These are phyloP conservation scores for Fimicolochytrium jonesii DNA, from an alignment of 192 early-diverging fungal genomes.

Conservation along the genomic window DNA sequence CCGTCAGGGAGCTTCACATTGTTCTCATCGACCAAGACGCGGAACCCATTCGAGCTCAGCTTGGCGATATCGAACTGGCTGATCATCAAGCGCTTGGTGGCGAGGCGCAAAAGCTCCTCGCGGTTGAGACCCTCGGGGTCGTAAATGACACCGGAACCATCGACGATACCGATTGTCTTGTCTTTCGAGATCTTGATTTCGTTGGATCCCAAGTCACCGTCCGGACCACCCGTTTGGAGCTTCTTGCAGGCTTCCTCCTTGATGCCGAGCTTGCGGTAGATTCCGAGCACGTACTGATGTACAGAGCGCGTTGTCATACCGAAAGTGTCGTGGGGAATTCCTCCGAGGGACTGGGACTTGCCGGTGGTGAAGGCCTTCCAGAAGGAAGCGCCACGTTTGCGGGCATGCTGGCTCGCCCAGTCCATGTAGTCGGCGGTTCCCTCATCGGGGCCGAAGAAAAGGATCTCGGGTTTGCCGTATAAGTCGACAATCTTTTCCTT, in stretches of 20 bases:
- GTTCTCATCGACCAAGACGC: constrained; percentile 89
- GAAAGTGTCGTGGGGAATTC: constrained; percentile 95
- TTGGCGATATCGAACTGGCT: constrained; percentile 80
- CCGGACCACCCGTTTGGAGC: constrained; percentile 96
- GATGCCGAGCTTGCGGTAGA: constrained; percentile 63
- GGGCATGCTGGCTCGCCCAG: constrained; percentile 96
- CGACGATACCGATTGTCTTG: constrained; percentile 93
- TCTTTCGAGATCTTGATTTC: constrained; percentile 99
- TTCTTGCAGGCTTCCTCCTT: constrained; percentile 80
- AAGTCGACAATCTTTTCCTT: constrained; percentile 94
- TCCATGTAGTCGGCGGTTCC: constrained; percentile 98
- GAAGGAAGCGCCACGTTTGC: constrained; percentile 82
- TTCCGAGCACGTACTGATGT: constrained; percentile 98
- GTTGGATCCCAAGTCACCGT: constrained; percentile 97
- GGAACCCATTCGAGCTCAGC: constrained; percentile 82
- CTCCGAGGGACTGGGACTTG: constrained; percentile 88
- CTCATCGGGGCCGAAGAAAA: constrained; percentile 99
- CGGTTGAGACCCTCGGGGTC: constrained; percentile 92
- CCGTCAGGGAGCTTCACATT: constrained; percentile 87
- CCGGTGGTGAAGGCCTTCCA: constrained; percentile 99
- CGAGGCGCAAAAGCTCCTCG: constrained; percentile 78
- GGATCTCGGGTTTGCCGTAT: constrained; percentile 88
- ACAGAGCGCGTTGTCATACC: constrained; percentile 99
- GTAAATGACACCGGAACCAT: constrained; percentile 93
- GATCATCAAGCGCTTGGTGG: constrained; percentile 82